These are phyloP conservation scores for Ganoderma lingzhi DNA, from an alignment of 1,284 basidiomycete species.

Conservation along the genomic window DNA sequence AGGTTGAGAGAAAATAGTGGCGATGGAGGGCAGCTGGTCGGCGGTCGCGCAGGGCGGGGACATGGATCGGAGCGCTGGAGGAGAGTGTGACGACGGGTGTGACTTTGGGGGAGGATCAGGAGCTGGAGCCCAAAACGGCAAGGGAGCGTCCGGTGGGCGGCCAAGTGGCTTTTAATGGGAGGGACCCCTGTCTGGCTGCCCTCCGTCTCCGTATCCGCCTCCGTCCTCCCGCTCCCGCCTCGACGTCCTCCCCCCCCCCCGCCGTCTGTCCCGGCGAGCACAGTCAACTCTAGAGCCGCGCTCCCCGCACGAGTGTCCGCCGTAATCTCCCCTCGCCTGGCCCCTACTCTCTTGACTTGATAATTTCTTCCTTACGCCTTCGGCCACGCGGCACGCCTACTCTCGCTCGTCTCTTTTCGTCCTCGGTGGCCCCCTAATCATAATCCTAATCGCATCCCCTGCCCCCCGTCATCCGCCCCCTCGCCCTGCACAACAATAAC, in stretches of 20 bases:
- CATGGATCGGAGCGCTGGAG: neutral
- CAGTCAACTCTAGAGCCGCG: constrained; percentile 19
- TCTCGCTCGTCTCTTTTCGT: constrained; percentile 1
- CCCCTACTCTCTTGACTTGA: constrained; percentile 13
- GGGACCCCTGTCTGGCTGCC: neutral
- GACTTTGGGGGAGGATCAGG: neutral
- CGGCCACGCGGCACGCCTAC: constrained; percentile 5
- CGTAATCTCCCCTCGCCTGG: constrained; percentile 14
- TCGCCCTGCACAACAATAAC: constrained; percentile 20
- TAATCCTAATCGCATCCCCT: constrained; percentile 12
- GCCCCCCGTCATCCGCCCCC: neutral
- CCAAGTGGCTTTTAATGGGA: constrained; percentile 11
- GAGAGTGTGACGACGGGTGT: neutral
- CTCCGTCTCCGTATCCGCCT: constrained; percentile 9
- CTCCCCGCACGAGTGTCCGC: constrained; percentile 20
- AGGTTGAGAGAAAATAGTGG: neutral
- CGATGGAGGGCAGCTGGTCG: neutral
- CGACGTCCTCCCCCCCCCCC: constrained; percentile 10
- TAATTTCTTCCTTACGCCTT: constrained; percentile 11
- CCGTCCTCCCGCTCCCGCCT: constrained; percentile 7
- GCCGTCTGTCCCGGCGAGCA: constrained; percentile 12
- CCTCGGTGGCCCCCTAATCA: constrained; percentile 10
- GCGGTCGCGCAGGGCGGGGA: neutral
- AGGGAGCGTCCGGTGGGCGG: constrained; percentile 2
- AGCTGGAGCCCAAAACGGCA: constrained; percentile 4